Evolutionary conservation across 225 moss, liverwort and hornwort genomes (phyloP).

Genomic region (Sphagnum tenellum): DNA sequence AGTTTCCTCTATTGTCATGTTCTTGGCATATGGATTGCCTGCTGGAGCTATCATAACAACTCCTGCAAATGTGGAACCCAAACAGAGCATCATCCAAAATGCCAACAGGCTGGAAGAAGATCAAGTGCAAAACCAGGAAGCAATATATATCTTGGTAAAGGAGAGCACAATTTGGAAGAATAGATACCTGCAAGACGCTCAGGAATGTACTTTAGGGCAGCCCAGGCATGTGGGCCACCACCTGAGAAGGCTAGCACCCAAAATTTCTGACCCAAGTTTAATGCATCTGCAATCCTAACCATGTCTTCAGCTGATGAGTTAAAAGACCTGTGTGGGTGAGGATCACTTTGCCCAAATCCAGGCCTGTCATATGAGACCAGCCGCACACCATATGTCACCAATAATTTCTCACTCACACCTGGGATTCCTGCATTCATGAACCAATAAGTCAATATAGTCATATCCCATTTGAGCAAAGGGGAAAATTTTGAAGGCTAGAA

Average conservation of each 20-base stretch:
- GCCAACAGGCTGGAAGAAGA: too few species aligned
- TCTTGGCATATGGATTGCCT: slow-evolving; percentile 54
- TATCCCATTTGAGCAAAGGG: too few species aligned
- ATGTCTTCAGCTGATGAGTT: slow-evolving; percentile 77
- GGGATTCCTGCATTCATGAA: slow-evolving; percentile 46
- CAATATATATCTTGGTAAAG: too few species aligned
- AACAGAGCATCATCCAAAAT: too few species aligned
- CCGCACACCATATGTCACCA: slow-evolving; percentile 65
- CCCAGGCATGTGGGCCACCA: slow-evolving; percentile 80
- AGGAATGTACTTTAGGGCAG: slow-evolving; percentile 84
- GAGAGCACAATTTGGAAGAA: too few species aligned
- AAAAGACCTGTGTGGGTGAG: slow-evolving; percentile 50
- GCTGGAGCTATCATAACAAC: slow-evolving; percentile 75
- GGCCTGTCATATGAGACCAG: slow-evolving; percentile 78
- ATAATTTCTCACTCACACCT: slow-evolving; percentile 54
- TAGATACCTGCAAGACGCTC: slow-evolving; percentile 63
- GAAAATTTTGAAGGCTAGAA: too few species aligned
- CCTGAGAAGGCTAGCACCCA: slow-evolving; percentile 65
- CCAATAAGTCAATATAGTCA: too few species aligned
- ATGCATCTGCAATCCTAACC: slow-evolving; percentile 66
- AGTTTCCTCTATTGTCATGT: slow-evolving; percentile 55
- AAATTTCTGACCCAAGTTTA: slow-evolving; percentile 68
- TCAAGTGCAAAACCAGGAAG: too few species aligned
- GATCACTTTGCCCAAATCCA: slow-evolving; percentile 90
- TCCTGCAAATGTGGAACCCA: slow-evolving; percentile 20